Conservation (phyloP, 495 filamentous ascomycete genomes). For the Diplogelasinospora grovesii region DNA sequence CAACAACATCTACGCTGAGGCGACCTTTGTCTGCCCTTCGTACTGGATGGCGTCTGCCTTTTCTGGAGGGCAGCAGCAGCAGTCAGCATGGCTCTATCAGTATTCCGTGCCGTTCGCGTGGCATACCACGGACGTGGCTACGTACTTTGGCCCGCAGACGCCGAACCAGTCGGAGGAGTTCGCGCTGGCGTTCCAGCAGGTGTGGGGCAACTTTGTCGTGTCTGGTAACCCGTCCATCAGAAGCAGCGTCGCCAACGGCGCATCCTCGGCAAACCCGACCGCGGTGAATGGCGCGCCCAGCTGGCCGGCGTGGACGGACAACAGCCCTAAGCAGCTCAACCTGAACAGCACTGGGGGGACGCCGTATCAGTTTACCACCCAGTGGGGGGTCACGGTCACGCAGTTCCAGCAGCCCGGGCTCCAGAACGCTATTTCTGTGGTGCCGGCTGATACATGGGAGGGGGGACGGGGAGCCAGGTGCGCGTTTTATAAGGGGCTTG, state of each 20-base stretch:
- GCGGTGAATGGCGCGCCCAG: slow-evolving; percentile 14
- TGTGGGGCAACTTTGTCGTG: slow-evolving; percentile 53
- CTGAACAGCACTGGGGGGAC: slow-evolving; percentile 50
- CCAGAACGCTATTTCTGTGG: slow-evolving; percentile 40
- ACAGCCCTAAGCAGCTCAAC: slow-evolving; percentile 37
- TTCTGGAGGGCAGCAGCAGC: slow-evolving; percentile 10
- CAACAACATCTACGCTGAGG: slow-evolving; percentile 55
- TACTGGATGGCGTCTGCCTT: slow-evolving; percentile 60
- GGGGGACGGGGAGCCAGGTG: slow-evolving; percentile 50
- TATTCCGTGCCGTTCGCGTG: slow-evolving; percentile 53
- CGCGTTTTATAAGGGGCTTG: slow-evolving; percentile 47
- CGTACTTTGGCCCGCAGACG: slow-evolving; percentile 40
- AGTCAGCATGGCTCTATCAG: slow-evolving; percentile 51
- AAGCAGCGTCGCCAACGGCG: slow-evolving; percentile 36
- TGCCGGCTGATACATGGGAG: slow-evolving; percentile 49
- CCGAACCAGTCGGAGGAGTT: slow-evolving; percentile 25
- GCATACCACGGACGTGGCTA: slow-evolving; percentile 50
- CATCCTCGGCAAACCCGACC: slow-evolving; percentile 21
- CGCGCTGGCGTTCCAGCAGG: slow-evolving; percentile 25
- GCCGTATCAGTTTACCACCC: slow-evolving; percentile 16
- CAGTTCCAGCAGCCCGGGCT: slow-evolving; percentile 35
- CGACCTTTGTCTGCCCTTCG: slow-evolving; percentile 54
- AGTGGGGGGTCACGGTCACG: slow-evolving; percentile 24
- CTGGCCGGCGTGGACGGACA: slow-evolving; percentile 32
- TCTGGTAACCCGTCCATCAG: slow-evolving; percentile 45